Conservation (phyloP, 208 protist species). For the Acanthamoeba castellanii region DNA sequence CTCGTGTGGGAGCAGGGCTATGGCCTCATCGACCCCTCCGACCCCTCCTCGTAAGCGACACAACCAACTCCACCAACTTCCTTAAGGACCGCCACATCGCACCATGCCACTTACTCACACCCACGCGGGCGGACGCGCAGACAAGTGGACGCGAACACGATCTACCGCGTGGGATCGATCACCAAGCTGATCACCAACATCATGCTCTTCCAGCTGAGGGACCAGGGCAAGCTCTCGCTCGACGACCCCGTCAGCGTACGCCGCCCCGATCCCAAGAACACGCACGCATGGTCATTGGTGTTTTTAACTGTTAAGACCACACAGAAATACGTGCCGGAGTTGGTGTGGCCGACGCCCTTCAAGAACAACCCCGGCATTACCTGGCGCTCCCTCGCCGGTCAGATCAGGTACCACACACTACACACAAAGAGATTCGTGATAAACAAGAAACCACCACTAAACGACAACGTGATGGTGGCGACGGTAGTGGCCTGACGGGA, state of each 20-base stretch:
- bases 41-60: background rate
- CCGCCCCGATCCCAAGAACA: too few species aligned
- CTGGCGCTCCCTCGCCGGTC: constrained; percentile 41
- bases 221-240: constrained; percentile 22
- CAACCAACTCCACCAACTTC: too few species aligned
- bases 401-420: background rate
- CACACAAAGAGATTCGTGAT: too few species aligned
- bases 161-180: constrained; percentile 35
- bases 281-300: too few species aligned
- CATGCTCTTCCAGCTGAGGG: constrained; percentile 60
- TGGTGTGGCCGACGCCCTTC: background rate
- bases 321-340: constrained; percentile 47
- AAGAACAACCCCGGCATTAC: constrained; percentile 55
- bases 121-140: too few species aligned
- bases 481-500: constrained; percentile 3
- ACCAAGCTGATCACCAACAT: constrained; percentile 58
- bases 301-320: too few species aligned
- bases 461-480: too few species aligned
- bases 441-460: too few species aligned
- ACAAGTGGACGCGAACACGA: constrained; percentile 21
- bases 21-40: background rate
- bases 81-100: too few species aligned
- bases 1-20: constrained; percentile 46
- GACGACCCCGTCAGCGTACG: constrained; percentile 37
- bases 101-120: too few species aligned